Evolutionary conservation across 83 land plant genomes (phyloP).

Genomic region (Larix sibirica): DNA sequence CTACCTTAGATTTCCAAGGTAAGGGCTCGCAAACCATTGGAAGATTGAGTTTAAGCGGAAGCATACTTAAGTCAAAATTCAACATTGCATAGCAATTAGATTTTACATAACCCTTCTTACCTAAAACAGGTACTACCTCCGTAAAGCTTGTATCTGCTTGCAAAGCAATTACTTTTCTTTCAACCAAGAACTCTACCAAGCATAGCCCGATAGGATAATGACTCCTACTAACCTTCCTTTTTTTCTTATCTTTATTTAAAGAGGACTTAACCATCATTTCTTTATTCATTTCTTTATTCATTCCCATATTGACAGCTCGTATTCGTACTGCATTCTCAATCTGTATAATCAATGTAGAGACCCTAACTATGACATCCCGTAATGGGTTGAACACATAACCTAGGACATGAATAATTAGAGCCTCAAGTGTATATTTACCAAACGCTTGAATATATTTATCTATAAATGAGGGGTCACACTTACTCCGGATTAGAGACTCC

Average conservation of each 20-base stretch:
- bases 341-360: background rate
- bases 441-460: background rate
- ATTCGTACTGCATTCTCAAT: background rate
- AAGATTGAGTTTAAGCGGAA: background rate
- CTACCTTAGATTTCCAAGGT: background rate
- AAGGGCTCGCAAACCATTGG: background rate
- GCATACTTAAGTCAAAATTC: background rate
- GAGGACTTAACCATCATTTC: too few relatives aligned
- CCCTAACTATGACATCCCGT: background rate
- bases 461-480: background rate
- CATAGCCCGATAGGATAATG: background rate
- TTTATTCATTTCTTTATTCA: background rate
- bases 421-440: conserved; percentile 3
- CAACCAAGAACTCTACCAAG: conserved; percentile 15
- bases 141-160: background rate
- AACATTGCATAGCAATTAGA: background rate
- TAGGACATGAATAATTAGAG: conserved; percentile 12
- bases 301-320: background rate
- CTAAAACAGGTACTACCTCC: background rate
- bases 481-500: too few relatives aligned
- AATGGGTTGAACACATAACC: background rate
- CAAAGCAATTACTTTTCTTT: background rate
- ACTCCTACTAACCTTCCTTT: background rate
- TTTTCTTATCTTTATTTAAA: background rate
- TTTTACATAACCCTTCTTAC: conserved; percentile 2